Evolutionary conservation across 108 stramenopile species (phyloP).

Genomic region (Seminavis robusta): DNA sequence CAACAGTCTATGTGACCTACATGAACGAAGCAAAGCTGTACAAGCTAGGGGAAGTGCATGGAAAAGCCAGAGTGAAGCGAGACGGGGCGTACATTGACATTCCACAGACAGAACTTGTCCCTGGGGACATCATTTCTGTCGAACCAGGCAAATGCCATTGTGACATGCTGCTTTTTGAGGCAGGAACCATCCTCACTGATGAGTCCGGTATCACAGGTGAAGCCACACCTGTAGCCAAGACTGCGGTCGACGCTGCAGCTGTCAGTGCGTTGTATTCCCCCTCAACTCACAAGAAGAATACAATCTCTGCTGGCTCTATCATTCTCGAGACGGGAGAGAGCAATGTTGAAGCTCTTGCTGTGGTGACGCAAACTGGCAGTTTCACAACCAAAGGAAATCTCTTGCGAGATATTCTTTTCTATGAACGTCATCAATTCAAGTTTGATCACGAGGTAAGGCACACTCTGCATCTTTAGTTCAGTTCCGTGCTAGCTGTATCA

Average conservation of each 20-base stretch:
- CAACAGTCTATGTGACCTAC: conserved; percentile 40
- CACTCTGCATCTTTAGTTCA: too few species aligned
- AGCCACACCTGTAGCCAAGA: conserved; percentile 51
- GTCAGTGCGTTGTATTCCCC: conserved; percentile 17
- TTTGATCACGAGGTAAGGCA: conserved; percentile 70
- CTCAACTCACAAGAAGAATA: conserved; percentile 39
- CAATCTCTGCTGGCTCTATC: conserved; percentile 59
- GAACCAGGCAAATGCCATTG: conserved; percentile 43
- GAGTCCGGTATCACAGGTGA: conserved; percentile 68
- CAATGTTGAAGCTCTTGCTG: conserved; percentile 29
- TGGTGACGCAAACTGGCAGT: conserved; percentile 52
- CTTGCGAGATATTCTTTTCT: conserved; percentile 55
- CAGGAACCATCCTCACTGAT: conserved; percentile 37
- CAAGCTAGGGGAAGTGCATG: conserved; percentile 34
- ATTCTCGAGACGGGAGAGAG: conserved; percentile 46
- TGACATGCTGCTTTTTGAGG: conserved; percentile 50
- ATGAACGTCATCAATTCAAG: conserved; percentile 64
- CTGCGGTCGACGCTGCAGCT: conserved; percentile 30
- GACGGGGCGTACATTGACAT: conserved; percentile 34
- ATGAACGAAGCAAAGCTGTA: conserved; percentile 40
- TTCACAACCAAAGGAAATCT: conserved; percentile 62
- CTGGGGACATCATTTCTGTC: conserved; percentile 46
- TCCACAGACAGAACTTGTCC: conserved; percentile 48
- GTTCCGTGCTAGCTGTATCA: too few species aligned
- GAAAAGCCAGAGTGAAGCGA: conserved; percentile 42